Conservation (phyloP, 2,329 filamentous ascomycete species). For the Penicillium sp. region DNA sequence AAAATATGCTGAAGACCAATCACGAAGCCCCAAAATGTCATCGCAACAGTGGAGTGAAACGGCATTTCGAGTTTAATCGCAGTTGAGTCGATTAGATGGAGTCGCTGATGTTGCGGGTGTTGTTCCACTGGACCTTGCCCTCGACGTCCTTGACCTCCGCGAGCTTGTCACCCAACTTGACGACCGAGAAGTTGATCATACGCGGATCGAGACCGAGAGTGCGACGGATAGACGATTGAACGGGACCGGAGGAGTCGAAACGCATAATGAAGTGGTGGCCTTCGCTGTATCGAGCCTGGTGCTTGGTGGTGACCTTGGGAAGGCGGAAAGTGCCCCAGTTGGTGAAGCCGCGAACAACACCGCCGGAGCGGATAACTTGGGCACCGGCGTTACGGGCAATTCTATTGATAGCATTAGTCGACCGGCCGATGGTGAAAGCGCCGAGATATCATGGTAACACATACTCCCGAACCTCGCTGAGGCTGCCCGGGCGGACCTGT, state of each 20-base stretch:
- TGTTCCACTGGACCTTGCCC: slow-evolving; percentile 58
- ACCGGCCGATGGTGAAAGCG: slow-evolving; percentile 7
- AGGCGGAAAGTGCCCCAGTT: slow-evolving; percentile 96
- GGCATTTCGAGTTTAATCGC: not conserved
- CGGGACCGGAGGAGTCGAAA: slow-evolving; percentile 76
- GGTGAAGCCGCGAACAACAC: slow-evolving; percentile 85
- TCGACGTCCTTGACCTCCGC: slow-evolving; percentile 61
- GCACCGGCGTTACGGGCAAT: slow-evolving; percentile 84
- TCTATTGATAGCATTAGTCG: slow-evolving; percentile 49
- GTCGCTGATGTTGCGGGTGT: slow-evolving; percentile 29
- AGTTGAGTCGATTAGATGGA: slow-evolving; percentile 18
- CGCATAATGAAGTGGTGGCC: slow-evolving; percentile 99
- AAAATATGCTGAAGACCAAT: slow-evolving; percentile 14
- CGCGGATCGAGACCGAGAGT: slow-evolving; percentile 84
- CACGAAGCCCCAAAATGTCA: slow-evolving; percentile 11
- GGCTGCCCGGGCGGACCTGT: slow-evolving; percentile 87
- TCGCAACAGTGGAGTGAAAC: not conserved
- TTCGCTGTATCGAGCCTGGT: slow-evolving; percentile 78
- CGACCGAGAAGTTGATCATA: slow-evolving; percentile 82
- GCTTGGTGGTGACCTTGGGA: slow-evolving; percentile 73
- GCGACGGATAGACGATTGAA: slow-evolving; percentile 72
- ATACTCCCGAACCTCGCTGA: slow-evolving; percentile 94
- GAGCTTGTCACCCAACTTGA: slow-evolving; percentile 75
- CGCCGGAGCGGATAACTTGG: slow-evolving; percentile 77
- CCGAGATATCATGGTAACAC: slow-evolving; percentile 31